These are phyloP conservation scores for Yamadazyma triangularis DNA, from an alignment of 1,139 yeast species.

Conservation along the genomic window DNA sequence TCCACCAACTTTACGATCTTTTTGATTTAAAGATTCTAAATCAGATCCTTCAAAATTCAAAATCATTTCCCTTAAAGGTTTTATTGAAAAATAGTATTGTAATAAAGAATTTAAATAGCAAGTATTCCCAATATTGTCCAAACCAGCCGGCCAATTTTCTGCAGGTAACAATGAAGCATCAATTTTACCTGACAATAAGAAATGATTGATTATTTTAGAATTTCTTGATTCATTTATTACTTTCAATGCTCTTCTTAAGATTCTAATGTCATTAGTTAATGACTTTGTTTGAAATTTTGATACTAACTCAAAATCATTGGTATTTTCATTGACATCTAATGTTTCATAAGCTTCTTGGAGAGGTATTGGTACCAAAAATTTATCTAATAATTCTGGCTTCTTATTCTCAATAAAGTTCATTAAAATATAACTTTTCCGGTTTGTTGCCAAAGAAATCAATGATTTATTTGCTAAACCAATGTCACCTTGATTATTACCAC, in stretches of 20 bases:
- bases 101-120: slow-evolving; percentile 87
- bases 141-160: slow-evolving; percentile 81
- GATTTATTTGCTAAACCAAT: slow-evolving; percentile 31
- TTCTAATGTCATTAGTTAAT: slow-evolving; percentile 33
- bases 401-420: slow-evolving; percentile 44
- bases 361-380: slow-evolving; percentile 12
- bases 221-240: slow-evolving; percentile 44
- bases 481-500: slow-evolving; percentile 43
- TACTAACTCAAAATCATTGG: slow-evolving; percentile 54
- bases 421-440: slow-evolving; percentile 38
- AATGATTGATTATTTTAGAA: slow-evolving; percentile 51
- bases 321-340: slow-evolving; percentile 40
- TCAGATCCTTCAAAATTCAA: slow-evolving; percentile 44
- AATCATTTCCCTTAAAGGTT: slow-evolving; percentile 71
- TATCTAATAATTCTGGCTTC: slow-evolving; percentile 23
- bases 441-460: slow-evolving; percentile 37
- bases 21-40: slow-evolving; percentile 12
- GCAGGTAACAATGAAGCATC: slow-evolving; percentile 60
- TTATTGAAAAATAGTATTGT: slow-evolving; percentile 83
- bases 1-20: slow-evolving; percentile 74
- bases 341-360: slow-evolving; percentile 18
- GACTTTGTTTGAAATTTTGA: slow-evolving; percentile 48
- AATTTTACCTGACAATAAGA: slow-evolving; percentile 52
- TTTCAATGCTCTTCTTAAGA: slow-evolving; percentile 47
- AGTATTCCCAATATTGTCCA: slow-evolving; percentile 92